Evolutionary conservation across 768 basidiomycete genomes (phyloP).

Genomic region (Dioszegia hungarica): DNA sequence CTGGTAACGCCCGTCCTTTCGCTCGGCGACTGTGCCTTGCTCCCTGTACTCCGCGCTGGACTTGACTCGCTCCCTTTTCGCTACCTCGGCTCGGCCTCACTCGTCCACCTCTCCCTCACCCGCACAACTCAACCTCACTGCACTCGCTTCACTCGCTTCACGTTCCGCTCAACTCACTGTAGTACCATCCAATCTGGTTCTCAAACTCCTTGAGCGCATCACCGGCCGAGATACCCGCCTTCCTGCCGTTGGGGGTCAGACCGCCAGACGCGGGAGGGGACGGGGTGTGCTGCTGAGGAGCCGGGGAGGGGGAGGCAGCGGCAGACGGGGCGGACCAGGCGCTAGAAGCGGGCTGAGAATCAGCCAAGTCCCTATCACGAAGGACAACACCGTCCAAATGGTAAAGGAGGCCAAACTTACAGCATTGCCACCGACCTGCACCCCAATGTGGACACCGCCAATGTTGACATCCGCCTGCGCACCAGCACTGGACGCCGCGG

Average conservation of each 20-base stretch:
- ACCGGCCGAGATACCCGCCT: slow-evolving; percentile 47
- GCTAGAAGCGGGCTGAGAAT: not conserved
- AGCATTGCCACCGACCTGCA: too few relatives aligned
- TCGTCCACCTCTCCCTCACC: too few relatives aligned
- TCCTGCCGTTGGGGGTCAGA: slow-evolving; percentile 42
- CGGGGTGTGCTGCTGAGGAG: not conserved
- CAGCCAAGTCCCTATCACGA: too few relatives aligned
- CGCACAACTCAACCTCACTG: too few relatives aligned
- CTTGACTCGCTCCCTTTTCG: too few relatives aligned
- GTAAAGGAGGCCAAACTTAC: too few relatives aligned
- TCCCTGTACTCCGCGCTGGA: too few relatives aligned
- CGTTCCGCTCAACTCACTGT: slow-evolving; percentile 41
- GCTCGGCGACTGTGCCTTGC: too few relatives aligned
- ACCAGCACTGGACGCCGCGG: slow-evolving; percentile 7
- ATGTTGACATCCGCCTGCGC: not conserved
- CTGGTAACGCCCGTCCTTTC: too few relatives aligned
- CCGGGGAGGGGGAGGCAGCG: slow-evolving; percentile 2
- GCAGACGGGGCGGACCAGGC: slow-evolving; percentile 14
- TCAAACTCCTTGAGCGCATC: slow-evolving; percentile 30
- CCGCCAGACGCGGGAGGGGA: slow-evolving; percentile 2
- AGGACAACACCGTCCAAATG: too few relatives aligned
- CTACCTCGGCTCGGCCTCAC: too few relatives aligned
- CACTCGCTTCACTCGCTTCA: too few relatives aligned
- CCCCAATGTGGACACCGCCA: not conserved
- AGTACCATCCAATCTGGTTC: slow-evolving; percentile 47